Conservation (phyloP, 1,284 basidiomycete species). For the Moniliella sp. region DNA sequence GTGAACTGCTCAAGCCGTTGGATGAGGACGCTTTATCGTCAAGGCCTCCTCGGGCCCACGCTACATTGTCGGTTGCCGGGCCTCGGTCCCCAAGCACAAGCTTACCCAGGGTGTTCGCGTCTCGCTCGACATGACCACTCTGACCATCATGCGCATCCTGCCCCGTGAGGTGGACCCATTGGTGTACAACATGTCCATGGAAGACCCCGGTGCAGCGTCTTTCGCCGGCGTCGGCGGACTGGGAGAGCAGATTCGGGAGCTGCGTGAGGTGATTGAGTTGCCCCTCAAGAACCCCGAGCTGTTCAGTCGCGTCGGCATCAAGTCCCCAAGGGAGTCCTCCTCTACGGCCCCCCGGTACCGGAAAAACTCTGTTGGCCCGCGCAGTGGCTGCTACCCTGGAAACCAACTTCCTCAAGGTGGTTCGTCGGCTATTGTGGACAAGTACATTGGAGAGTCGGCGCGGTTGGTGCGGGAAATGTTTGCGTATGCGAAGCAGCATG, state of each 20-base stretch:
- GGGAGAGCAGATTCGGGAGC: slow-evolving; percentile 80
- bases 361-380: slow-evolving; percentile 81
- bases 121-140: slow-evolving; percentile 94
- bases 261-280: slow-evolving; percentile 88
- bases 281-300: slow-evolving; percentile 86
- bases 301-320: slow-evolving; percentile 84
- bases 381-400: slow-evolving; percentile 86
- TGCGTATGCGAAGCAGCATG: slow-evolving; percentile 83
- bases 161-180: slow-evolving; percentile 92
- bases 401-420: slow-evolving; percentile 94
- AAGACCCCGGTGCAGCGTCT: slow-evolving; percentile 80
- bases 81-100: slow-evolving; percentile 69
- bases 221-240: slow-evolving; percentile 95
- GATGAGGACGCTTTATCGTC: slow-evolving; percentile 98
- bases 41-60: slow-evolving; percentile 94
- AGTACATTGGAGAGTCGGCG: slow-evolving; percentile 95
- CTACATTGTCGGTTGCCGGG: slow-evolving; percentile 95
- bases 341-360: slow-evolving; percentile 87
- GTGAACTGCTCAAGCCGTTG: slow-evolving; percentile 92
- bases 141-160: slow-evolving; percentile 86
- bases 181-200: slow-evolving; percentile 97
- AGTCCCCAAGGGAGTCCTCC: slow-evolving; percentile 71
- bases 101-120: slow-evolving; percentile 85
- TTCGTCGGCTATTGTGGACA: slow-evolving; percentile 99
- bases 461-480: slow-evolving; percentile 92